Conservation (phyloP, 1,284 basidiomycete species). For the Cutaneotrichosporon sp. region DNA sequence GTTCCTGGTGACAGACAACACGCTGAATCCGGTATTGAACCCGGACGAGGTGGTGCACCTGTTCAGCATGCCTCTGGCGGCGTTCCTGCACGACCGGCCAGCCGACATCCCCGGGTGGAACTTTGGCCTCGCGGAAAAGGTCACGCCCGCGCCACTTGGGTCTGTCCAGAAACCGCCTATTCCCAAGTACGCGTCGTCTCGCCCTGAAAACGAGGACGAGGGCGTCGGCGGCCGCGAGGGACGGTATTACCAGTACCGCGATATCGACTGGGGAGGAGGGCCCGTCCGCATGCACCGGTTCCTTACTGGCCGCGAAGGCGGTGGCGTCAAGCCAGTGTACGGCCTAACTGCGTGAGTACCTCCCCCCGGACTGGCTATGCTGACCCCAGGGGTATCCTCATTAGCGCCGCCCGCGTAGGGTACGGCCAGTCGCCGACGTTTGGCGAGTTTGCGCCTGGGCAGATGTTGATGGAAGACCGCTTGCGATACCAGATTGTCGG, state of each 20-base stretch:
- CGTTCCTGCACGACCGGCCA: conserved; percentile 63
- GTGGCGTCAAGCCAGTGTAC: conserved; percentile 73
- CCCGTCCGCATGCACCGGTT: conserved; percentile 65
- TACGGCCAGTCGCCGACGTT: conserved; percentile 61
- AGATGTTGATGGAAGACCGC: conserved; percentile 55
- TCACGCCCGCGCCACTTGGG: conserved; percentile 16
- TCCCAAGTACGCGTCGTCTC: conserved; percentile 22
- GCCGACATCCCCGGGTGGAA: conserved; percentile 54
- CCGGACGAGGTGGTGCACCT: conserved; percentile 66
- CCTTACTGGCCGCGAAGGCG: conserved; percentile 70
- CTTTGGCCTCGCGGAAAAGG: conserved; percentile 30
- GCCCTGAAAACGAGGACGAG: not conserved
- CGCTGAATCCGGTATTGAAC: conserved; percentile 66
- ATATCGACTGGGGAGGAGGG: conserved; percentile 51
- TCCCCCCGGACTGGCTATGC: not conserved
- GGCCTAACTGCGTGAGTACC: conserved; percentile 65
- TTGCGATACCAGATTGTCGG: conserved; percentile 57
- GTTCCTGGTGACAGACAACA: conserved; percentile 64
- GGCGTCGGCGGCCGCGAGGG: conserved; percentile 35
- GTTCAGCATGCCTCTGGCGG: conserved; percentile 72
- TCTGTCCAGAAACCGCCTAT: conserved; percentile 24
- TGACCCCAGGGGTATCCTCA: conserved; percentile 59
- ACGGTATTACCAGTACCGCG: conserved; percentile 60
- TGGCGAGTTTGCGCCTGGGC: conserved; percentile 56
- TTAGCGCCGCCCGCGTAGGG: conserved; percentile 62